Evolutionary conservation across 768 basidiomycete genomes (phyloP), one percentile per base, ranked within the genome.

Genomic region (Rhodotorula diobovata): DNA sequence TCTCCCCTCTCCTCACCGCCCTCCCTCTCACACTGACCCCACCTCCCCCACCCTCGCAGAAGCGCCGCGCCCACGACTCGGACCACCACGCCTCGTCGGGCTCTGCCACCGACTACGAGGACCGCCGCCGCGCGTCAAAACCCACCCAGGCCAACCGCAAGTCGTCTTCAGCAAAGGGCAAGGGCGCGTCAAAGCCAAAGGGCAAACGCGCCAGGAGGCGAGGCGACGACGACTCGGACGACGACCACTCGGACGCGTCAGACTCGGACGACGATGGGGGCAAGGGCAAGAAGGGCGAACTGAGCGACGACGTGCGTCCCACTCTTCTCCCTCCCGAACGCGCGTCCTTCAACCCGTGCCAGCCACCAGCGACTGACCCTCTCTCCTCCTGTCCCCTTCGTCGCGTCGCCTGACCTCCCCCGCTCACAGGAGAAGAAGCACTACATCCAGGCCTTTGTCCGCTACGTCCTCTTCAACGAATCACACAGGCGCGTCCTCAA

Each of bases 401-500:
- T 10, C 61, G n/a, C n/a, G n/a, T n/a, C n/a, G n/a, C n/a, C n/a
- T n/a, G n/a, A n/a, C n/a, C 28, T 51, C 46, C 2, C 16, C 28
- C 23, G 7, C 39, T 2, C 32, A n/a, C 57, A 93, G 90, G 86
- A 88, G 30, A 76, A 87, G 34, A 81, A 83, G n/a, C 84, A 85
- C 61, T 87, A 86, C 79, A 89, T 89, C 0, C 83, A 85, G 60
- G 86, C 88, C 61, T 84, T 95, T 43, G 90, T 89, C 18, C 85
- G 92, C 28, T 84, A 91, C 34, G 90, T 91, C 5, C 82, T 97
- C 53, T 94, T 93, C 79, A 84, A 83, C 10, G 92, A 95, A 78
- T 86, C 89, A 65, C 86, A 84, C 77, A 84, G 90, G 61, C 80
- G 82, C 20, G 83, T 87, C 4, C 80, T 96, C 60, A 85, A 85